Base-by-base conservation (phyloP, 495 filamentous ascomycete species). In the Penicillium steckii region DNA sequence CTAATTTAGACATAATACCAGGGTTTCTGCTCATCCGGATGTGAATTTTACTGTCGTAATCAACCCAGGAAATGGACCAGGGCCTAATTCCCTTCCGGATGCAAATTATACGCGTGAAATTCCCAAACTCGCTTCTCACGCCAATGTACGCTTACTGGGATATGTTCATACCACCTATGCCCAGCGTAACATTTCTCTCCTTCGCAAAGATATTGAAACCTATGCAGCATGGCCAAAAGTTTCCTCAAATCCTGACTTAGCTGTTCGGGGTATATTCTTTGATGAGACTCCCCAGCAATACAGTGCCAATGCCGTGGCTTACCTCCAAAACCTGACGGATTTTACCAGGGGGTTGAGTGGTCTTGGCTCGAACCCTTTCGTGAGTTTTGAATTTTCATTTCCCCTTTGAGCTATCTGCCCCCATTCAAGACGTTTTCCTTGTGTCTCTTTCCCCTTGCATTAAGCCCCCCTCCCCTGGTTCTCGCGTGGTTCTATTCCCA, bases 31-130 rank as follows among this genome's bases (percentile, higher is more conserved):
- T 9, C 55, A 81, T 56, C 76, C 78, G 10, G 32, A 69, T 44
- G 60, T 79, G 47, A 69, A 73, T 51, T 84, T 83, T 59, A 68
- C 73, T 7, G 69, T 82, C 29, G 70, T 84, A 49, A 67, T 83
- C 57, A 84, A 84, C 52, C 81, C 81, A 23, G 63, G 69, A 42
- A 80, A 69, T 44, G 81, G 81, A 1, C 81, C 81, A 10, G 80
- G 81, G 18, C 50, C 65, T 26, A 52, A 64, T 44, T 33, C 68
- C 8, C 42, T 69, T 29, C 80, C 81, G 1, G 76, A 81, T 56
- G 69, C 57, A 40, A 79, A 80, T 61, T 83, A 84, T 56, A 72
- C 70, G 7, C 64, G 62, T 3, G 79, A 75, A 52, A 67, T 83
- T 18, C 69, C 72, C 1, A 66, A 50, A 25, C 69, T 83, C 23